Conservation (phyloP, 257 asterid species). For the Jacaranda mimosifolia region DNA sequence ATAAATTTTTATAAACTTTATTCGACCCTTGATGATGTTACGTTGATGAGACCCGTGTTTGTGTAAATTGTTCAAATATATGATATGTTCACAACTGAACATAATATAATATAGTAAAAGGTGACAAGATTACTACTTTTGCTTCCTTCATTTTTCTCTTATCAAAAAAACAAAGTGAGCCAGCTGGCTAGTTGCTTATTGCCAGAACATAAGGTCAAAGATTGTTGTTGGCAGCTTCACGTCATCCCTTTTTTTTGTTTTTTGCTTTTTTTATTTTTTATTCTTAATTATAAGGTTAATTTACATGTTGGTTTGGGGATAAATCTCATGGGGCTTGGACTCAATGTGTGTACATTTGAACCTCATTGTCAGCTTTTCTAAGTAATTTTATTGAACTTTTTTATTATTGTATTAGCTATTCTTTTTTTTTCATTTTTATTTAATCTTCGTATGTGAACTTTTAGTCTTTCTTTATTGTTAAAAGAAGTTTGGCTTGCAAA, state of each 20-base stretch:
- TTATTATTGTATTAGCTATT: neutral
- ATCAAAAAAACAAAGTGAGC: neutral
- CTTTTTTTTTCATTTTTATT: no score
- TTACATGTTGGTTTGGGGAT: neutral
- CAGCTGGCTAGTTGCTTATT: slow-evolving; percentile 1
- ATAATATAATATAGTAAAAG: no score
- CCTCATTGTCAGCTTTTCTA: neutral
- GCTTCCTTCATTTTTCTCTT: no score
- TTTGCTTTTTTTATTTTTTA: neutral
- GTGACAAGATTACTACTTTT: no score
- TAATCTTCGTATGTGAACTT: neutral
- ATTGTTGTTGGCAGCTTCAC: slow-evolving; percentile 30
- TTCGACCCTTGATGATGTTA: no score
- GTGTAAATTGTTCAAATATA: no score
- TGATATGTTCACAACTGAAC: no score
- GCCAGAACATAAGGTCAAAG: slow-evolving; percentile 37
- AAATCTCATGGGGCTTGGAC: neutral
- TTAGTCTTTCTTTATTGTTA: neutral
- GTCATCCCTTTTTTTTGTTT: slow-evolving; percentile 8
- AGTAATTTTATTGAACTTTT: neutral
- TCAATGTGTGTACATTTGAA: neutral
- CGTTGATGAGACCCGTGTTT: no score
- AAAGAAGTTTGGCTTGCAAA: no score
- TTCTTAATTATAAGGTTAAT: neutral
- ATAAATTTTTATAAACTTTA: no score